Conservation (phyloP, 176 grass and related monocot genomes). For the Oryza australiensis region DNA sequence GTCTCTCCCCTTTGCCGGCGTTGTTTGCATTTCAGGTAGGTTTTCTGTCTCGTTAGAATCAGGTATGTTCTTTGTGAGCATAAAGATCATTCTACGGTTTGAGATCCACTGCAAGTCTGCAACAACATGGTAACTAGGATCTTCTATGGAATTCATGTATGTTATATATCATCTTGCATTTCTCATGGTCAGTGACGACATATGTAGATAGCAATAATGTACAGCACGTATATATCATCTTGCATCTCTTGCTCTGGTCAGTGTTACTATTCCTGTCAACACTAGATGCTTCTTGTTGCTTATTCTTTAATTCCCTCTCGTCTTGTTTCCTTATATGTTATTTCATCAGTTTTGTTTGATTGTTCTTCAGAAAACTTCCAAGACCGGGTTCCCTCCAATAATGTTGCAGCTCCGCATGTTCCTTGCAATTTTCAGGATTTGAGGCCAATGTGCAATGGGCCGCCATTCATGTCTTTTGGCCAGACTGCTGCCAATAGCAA, state of each 20-base stretch:
- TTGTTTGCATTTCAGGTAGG: neutral
- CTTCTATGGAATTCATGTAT: neutral
- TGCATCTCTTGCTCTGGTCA: neutral
- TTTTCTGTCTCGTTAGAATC: neutral
- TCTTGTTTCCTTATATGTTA: neutral
- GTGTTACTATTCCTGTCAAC: neutral
- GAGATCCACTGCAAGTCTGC: neutral
- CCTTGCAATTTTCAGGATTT: slow-evolving; percentile 29
- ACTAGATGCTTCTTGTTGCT: neutral
- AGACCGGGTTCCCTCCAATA: slow-evolving; percentile 11
- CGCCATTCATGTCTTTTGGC: slow-evolving; percentile 19
- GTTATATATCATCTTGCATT: too few relatives aligned
- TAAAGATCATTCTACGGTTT: neutral
- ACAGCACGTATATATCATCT: neutral
- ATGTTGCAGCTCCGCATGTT: neutral
- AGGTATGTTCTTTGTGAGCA: neutral
- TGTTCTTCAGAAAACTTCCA: slow-evolving; percentile 37
- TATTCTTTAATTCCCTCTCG: neutral
- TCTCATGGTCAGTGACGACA: too few relatives aligned
- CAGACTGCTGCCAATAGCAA: slow-evolving; percentile 1
- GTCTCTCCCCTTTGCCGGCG: too few relatives aligned
- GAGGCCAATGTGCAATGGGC: neutral
- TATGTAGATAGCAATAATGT: neutral
- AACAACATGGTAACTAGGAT: neutral
- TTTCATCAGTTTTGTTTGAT: neutral